phyloP scores from a whole-genome alignment of 2,329 filamentous ascomycete species.

The Diaporthe vaccinii region DNA sequence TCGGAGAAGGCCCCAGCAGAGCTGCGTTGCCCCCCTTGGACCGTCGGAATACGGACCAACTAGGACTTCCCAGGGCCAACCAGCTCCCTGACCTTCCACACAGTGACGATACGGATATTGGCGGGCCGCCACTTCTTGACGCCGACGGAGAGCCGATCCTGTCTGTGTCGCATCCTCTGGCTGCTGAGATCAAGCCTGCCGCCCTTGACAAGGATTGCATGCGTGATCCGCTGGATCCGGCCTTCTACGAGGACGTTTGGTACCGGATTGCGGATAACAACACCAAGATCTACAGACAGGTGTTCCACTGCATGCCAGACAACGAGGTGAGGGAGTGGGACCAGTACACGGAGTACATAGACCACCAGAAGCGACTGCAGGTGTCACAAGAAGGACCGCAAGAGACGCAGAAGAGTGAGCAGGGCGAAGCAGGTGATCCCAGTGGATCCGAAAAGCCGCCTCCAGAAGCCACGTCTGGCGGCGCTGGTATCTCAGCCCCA shows the following conservation, averaged over 20 bases:
- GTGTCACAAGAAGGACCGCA: constrained; percentile 68
- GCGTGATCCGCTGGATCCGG: constrained; percentile 85
- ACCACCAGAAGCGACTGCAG: constrained; percentile 83
- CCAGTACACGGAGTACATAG: constrained; percentile 87
- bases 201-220: constrained; percentile 91
- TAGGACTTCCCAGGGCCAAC: constrained; percentile 76
- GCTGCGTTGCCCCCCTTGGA: constrained; percentile 61
- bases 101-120: constrained; percentile 85
- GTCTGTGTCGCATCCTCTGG: constrained; percentile 64
- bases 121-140: constrained; percentile 76
- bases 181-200: constrained; percentile 79
- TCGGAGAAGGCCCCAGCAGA: constrained; percentile 61
- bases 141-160: constrained; percentile 62
- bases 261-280: constrained; percentile 91
- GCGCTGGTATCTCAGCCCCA: constrained; percentile 59
- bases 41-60: constrained; percentile 73
- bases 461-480: constrained; percentile 48
- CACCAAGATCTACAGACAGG: constrained; percentile 91
- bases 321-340: constrained; percentile 94
- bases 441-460: constrained; percentile 46
- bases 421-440: constrained; percentile 60
- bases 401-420: constrained; percentile 62
- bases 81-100: constrained; percentile 79
- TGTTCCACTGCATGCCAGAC: constrained; percentile 98
- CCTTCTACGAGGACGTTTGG: constrained; percentile 92